These are phyloP conservation scores for Pyrenochaeta sp. DNA, from an alignment of 2,329 filamentous ascomycete genomes.

Conservation along the genomic window DNA sequence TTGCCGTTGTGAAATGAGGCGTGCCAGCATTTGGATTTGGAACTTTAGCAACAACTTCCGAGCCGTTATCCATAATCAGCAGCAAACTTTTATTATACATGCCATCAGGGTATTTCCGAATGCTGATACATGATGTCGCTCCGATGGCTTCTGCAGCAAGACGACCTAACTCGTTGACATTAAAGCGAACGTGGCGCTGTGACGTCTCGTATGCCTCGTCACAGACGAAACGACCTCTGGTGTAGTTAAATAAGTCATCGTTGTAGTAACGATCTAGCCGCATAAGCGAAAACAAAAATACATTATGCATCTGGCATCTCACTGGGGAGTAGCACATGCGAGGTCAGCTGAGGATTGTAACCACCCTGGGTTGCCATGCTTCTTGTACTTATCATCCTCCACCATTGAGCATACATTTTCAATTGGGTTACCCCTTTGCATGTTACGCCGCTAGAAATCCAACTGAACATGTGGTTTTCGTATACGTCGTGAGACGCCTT, in stretches of 20 bases:
- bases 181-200: slow-evolving; percentile 35
- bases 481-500: too few species aligned
- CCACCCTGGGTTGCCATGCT: too few species aligned
- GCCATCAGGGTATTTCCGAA: slow-evolving; percentile 44
- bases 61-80: slow-evolving; percentile 47
- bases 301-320: too few species aligned
- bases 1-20: slow-evolving; percentile 47
- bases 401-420: too few species aligned
- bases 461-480: too few species aligned
- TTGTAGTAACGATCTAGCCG: slow-evolving; percentile 25
- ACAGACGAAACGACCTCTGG: slow-evolving; percentile 35
- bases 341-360: too few species aligned
- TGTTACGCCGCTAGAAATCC: too few species aligned
- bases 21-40: slow-evolving; percentile 48
- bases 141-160: slow-evolving; percentile 34
- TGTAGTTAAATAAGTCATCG: slow-evolving; percentile 39
- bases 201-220: slow-evolving; percentile 32
- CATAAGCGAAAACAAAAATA: too few species aligned
- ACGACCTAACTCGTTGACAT: slow-evolving; percentile 36
- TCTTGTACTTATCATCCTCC: too few species aligned
- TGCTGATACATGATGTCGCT: slow-evolving; percentile 30
- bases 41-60: slow-evolving; percentile 48
- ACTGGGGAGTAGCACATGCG: too few species aligned
- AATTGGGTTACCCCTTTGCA: too few species aligned
- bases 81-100: slow-evolving; percentile 47